Evolutionary conservation across 73 alveolate genomes (phyloP).

Genomic region (Paramecium primaurelia): DNA sequence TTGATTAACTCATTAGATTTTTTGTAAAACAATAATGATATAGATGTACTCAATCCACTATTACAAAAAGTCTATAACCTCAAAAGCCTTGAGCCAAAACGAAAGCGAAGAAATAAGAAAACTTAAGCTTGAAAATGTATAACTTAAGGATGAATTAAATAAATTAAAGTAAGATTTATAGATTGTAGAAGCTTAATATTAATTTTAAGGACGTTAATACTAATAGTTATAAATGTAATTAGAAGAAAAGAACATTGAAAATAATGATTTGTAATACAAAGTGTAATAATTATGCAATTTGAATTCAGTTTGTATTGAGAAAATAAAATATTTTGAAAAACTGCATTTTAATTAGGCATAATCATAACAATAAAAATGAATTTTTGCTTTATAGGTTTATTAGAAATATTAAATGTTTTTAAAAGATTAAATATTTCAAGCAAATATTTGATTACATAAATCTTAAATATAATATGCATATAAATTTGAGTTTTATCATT

Average conservation of each 20-base stretch:
- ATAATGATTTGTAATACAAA: not conserved
- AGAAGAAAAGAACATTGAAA: not conserved
- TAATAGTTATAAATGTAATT: not conserved
- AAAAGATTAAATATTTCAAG: not conserved
- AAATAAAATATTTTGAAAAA: not conserved
- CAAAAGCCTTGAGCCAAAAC: not conserved
- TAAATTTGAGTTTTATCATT: not conserved
- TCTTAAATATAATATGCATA: not conserved
- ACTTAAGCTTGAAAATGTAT: not conserved
- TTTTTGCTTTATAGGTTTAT: not conserved
- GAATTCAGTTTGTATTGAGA: not conserved
- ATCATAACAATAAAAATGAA: not conserved
- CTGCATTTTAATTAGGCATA: not conserved
- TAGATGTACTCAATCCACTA: not conserved
- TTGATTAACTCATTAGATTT: not conserved
- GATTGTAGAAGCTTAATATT: not conserved
- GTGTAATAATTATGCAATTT: not conserved
- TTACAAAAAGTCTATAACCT: not conserved
- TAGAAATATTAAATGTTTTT: not conserved
- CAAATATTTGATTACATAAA: not conserved
- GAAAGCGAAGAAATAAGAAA: not conserved
- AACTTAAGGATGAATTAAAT: not conserved
- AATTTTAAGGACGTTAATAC: not conserved
- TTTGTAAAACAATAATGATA: not conserved
- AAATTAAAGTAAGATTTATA: not conserved